phyloP scores from a whole-genome alignment of 2,329 filamentous ascomycete genomes.

The Exophiala dermatitidis region DNA sequence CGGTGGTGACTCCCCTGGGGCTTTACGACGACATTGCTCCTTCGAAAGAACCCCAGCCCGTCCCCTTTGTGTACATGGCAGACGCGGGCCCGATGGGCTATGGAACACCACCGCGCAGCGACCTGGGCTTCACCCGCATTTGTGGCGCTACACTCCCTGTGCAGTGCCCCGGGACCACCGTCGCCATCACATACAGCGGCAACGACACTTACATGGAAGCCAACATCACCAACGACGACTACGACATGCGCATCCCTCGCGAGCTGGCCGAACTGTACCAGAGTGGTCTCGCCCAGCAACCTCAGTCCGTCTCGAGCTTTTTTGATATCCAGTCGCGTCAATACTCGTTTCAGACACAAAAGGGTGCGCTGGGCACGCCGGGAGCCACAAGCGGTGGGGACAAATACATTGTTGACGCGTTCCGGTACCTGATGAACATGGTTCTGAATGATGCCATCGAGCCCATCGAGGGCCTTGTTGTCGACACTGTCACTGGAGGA shows the following conservation, averaged over 20 bases:
- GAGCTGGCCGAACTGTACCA: constrained; percentile 34
- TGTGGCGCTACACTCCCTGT: constrained; percentile 14
- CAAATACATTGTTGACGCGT: constrained; percentile 30
- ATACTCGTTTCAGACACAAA: constrained; percentile 20
- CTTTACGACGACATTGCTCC: constrained; percentile 37
- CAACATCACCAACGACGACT: constrained; percentile 26
- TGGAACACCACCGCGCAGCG: constrained; percentile 35
- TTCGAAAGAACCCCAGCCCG: constrained; percentile 8
- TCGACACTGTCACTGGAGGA: constrained; percentile 38
- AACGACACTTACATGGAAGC: constrained; percentile 23
- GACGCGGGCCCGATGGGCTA: constrained; percentile 36
- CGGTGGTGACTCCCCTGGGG: constrained; percentile 44
- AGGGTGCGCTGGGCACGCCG: constrained; percentile 14
- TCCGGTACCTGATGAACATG: constrained; percentile 30
- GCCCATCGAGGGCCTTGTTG: constrained; percentile 33
- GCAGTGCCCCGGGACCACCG: constrained; percentile 28
- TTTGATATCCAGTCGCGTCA: constrained; percentile 40
- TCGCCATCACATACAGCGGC: constrained; percentile 22
- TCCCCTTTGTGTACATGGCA: constrained; percentile 34
- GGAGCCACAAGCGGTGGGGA: background rate
- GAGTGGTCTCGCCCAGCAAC: constrained; percentile 31
- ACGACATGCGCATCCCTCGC: constrained; percentile 33
- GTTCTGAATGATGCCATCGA: constrained; percentile 32
- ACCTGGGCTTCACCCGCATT: constrained; percentile 18
- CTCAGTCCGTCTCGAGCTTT: constrained; percentile 36